These are phyloP conservation scores for Wickerhamiella occidentalis DNA, from an alignment of 805 yeast genomes.

Conservation along the genomic window DNA sequence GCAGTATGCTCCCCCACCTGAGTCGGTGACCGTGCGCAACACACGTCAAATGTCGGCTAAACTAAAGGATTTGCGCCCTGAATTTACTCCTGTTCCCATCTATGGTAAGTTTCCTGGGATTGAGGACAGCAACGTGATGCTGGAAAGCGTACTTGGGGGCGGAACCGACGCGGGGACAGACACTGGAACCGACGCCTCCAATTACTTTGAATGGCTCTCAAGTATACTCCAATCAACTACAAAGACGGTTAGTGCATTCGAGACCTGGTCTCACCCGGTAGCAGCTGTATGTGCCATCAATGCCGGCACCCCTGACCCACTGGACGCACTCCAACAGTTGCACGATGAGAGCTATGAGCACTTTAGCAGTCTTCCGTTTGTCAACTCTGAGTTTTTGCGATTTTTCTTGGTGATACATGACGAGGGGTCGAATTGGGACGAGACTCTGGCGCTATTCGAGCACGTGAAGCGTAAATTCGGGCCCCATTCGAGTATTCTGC, in stretches of 20 bases:
- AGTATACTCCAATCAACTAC: conserved; percentile 3
- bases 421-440: conserved; percentile 36
- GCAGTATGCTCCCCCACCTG: conserved; percentile 20
- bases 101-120: conserved; percentile 9
- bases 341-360: conserved; percentile 35
- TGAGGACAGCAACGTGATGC: conserved; percentile 13
- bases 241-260: conserved; percentile 25
- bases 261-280: conserved; percentile 78
- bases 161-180: too few relatives aligned
- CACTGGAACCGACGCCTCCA: not conserved
- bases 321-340: conserved; percentile 40
- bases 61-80: conserved; percentile 40
- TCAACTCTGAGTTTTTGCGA: conserved; percentile 52
- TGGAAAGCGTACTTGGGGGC: conserved; percentile 13
- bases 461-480: conserved; percentile 32
- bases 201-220: conserved; percentile 5
- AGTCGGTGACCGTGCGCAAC: conserved; percentile 38
- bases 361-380: conserved; percentile 42
- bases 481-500: conserved; percentile 24
- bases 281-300: conserved; percentile 60
- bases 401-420: conserved; percentile 42
- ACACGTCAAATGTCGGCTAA: conserved; percentile 39
- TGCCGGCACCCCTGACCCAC: conserved; percentile 45
- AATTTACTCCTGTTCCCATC: conserved; percentile 30
- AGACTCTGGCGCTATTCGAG: conserved; percentile 31